Conservation (phyloP, 306 rosid genomes). For the Citrullus amarus region DNA sequence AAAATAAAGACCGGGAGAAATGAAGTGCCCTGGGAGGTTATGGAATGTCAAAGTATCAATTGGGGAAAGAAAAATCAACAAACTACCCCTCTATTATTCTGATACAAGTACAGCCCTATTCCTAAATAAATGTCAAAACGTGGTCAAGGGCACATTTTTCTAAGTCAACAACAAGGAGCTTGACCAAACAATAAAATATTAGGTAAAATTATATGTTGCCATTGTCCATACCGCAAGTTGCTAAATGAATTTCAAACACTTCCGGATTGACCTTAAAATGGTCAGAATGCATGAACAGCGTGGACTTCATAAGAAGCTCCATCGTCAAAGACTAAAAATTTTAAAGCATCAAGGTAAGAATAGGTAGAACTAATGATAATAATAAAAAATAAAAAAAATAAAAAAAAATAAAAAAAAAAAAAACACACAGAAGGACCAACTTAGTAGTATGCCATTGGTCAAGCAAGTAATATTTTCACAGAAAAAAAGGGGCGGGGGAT, state of each 20-base stretch:
- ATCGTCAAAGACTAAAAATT: background rate
- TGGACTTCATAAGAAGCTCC: background rate
- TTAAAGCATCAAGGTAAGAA: background rate
- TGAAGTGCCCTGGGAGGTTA: background rate
- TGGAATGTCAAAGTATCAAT: background rate
- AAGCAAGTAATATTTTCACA: background rate
- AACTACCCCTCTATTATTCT: background rate
- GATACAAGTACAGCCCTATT: background rate
- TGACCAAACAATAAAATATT: slow-evolving; percentile 5
- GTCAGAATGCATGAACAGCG: background rate
- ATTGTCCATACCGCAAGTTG: background rate
- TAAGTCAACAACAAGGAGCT: slow-evolving; percentile 7
- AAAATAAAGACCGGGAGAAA: background rate
- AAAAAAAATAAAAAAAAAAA: too few species aligned
- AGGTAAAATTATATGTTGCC: background rate
- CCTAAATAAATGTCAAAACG: slow-evolving; percentile 1
- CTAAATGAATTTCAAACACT: background rate
- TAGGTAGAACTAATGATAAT: background rate
- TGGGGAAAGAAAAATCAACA: background rate
- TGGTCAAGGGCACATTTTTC: background rate
- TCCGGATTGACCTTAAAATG: background rate
- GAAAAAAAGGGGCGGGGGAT: background rate
- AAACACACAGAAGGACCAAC: background rate
- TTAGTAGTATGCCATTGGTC: background rate
- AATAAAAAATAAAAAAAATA: too few species aligned